Evolutionary conservation across 495 filamentous ascomycete genomes (phyloP), one percentile per base, ranked within the genome.

Genomic region (Friedmanniomyces endolithicus): DNA sequence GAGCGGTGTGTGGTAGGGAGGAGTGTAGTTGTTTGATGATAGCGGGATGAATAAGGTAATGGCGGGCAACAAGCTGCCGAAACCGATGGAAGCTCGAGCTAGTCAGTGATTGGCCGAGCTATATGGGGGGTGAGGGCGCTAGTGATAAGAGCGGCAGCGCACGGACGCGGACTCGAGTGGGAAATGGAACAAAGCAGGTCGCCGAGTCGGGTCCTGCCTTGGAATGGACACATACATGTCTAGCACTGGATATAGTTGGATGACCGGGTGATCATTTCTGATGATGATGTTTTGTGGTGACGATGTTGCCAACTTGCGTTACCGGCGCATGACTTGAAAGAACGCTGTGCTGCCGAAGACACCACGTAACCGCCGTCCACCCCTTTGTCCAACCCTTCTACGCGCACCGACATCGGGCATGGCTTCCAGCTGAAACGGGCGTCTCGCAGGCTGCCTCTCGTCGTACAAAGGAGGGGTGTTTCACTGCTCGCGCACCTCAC

Each of bases 351-450:
- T 41, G 37, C 37, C 4, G 37, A 19, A 41, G 2, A 22, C 4
- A 2, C 6, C 20, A 48, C 45, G 22, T 31, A 12, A 11, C 25
- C 45, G 14, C 20, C 23, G 12, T n/a, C 22, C 11, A 3, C 22
- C 19, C 24, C 50, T 52, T 52, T 52, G 50, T 52, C 24, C 34
- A n/a, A n/a, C 31, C n/a, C 33, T 9, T 4, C 4, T 31, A 31
- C 27, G 20, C 48, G 9, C 19, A 23, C 37, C 39, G 51, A 48
- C 24, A 31, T 31, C 52, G 52, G 22, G 27, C n/a, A n/a, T 6
- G 33, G 6, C 6, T 3, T 1, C 14, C 23, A 20, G 14, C 29
- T 52, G 55, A 57, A 57, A 57, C 55, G 35, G 48, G 55, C 55
- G 55, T 33, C 55, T 52, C 48, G 53, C 54, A 56, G 45, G 9